These are phyloP conservation scores for Phyllosticta paracitricarpa DNA, from an alignment of 2,329 filamentous ascomycete genomes.

Conservation along the genomic window DNA sequence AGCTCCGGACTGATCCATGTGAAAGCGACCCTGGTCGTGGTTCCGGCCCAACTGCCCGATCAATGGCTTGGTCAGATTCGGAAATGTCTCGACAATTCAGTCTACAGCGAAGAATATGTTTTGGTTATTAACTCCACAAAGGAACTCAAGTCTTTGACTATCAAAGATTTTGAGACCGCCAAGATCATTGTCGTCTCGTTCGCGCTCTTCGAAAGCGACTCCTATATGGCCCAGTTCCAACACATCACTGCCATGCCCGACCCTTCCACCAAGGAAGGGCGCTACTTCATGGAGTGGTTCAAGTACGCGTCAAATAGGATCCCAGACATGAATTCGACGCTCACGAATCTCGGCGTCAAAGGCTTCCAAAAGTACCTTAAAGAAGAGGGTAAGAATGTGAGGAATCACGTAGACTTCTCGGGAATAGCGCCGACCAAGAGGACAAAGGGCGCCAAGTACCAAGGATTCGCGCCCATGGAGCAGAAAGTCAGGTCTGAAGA, in stretches of 20 bases:
- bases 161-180: slow-evolving; percentile 38
- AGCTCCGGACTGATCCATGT: slow-evolving; percentile 30
- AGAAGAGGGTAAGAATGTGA: slow-evolving; percentile 16
- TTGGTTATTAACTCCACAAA: slow-evolving; percentile 32
- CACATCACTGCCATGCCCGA: slow-evolving; percentile 40
- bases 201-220: slow-evolving; percentile 35
- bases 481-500: not conserved
- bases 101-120: slow-evolving; percentile 29
- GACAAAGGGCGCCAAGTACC: slow-evolving; percentile 14
- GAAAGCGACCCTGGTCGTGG: slow-evolving; percentile 51
- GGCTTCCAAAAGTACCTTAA: slow-evolving; percentile 21
- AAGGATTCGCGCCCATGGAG: not conserved
- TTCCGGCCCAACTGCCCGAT: slow-evolving; percentile 43
- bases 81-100: slow-evolving; percentile 36
- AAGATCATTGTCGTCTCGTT: slow-evolving; percentile 49
- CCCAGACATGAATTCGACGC: slow-evolving; percentile 29
- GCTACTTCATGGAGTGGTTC: slow-evolving; percentile 48
- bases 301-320: slow-evolving; percentile 33
- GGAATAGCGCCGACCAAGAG: slow-evolving; percentile 30
- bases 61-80: slow-evolving; percentile 50
- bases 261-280: slow-evolving; percentile 28
- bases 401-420: slow-evolving; percentile 25
- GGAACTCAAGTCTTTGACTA: slow-evolving; percentile 32
- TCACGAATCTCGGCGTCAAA: slow-evolving; percentile 22
- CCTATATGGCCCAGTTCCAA: slow-evolving; percentile 43